Percentiles rank a stretch among this genome's conserved stretches.
These are phyloP conservation scores for Psophocarpus tetragonolobus DNA, from an alignment of 306 rosid species.

Conservation along the genomic window DNA sequence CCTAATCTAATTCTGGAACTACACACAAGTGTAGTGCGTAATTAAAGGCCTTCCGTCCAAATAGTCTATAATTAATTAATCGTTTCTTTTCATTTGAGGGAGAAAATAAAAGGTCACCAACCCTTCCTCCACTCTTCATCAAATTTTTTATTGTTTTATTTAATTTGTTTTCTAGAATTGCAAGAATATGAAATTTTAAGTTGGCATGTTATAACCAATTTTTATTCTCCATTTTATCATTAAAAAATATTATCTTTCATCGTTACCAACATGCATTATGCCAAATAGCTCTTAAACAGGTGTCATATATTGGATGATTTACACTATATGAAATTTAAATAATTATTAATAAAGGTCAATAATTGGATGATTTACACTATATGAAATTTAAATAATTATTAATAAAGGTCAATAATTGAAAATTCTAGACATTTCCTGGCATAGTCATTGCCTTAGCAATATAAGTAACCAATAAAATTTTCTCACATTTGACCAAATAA, in stretches of 20 bases:
- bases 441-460: not conserved
- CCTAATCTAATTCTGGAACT: not conserved
- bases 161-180: not conserved
- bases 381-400: not conserved
- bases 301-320: not conserved
- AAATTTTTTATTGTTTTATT: not conserved
- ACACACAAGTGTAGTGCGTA: conserved; percentile 7
- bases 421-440: not conserved
- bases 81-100: not conserved
- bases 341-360: not conserved
- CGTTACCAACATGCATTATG: not conserved
- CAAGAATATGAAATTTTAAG: not conserved
- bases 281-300: not conserved
- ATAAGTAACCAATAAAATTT: not conserved
- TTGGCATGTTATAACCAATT: no score
- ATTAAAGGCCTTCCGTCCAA: not conserved
- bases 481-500: not conserved
- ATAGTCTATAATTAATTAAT: not conserved
- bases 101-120: not conserved
- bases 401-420: not conserved
- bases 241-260: no score
- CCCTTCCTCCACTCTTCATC: conserved; percentile 1
- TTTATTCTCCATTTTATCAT: no score
- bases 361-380: not conserved
- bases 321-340: not conserved